Percentiles rank a stretch among this genome's conserved stretches.
phyloP scores from a whole-genome alignment of 441 rosid genomes.

The Syzygium malaccense region DNA sequence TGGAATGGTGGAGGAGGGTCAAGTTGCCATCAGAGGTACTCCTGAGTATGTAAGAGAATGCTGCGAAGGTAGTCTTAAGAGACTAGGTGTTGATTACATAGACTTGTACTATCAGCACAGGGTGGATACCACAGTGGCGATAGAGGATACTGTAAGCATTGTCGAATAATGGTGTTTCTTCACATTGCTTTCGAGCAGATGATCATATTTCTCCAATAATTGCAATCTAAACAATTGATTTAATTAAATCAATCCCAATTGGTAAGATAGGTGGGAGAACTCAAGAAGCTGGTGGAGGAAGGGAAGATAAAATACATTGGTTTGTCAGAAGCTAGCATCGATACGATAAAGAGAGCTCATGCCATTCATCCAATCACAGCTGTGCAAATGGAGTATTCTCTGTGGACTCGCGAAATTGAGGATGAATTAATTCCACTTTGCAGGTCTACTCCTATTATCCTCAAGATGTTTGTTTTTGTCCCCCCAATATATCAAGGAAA shows the following conservation, averaged over 20 bases:
- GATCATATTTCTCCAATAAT: not conserved
- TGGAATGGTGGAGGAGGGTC: not conserved
- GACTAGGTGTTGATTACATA: conserved; percentile 35
- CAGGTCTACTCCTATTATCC: conserved; percentile 16
- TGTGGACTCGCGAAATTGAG: conserved; percentile 41
- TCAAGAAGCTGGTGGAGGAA: conserved; percentile 41
- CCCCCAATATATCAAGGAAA: not conserved
- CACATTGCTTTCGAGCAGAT: not conserved
- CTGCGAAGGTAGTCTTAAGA: conserved; percentile 42
- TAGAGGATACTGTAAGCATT: conserved; percentile 37
- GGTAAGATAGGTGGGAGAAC: conserved; percentile 32
- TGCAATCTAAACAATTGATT: not conserved
- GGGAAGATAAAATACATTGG: conserved; percentile 43
- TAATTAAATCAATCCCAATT: not conserved
- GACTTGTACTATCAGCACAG: conserved; percentile 53
- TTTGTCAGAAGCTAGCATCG: conserved; percentile 35
- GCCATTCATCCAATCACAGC: conserved; percentile 41
- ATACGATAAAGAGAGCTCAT: conserved; percentile 45
- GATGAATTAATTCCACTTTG: conserved; percentile 35
- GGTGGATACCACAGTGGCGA: conserved; percentile 41
- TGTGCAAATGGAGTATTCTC: conserved; percentile 38
- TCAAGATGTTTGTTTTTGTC: not conserved
- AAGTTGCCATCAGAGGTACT: conserved; percentile 18
- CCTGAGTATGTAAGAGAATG: conserved; percentile 37
- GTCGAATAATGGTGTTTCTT: not conserved